A percentile compares a stretch with the other conserved stretches of the same genome.
phyloP scores from a whole-genome alignment of 2,329 filamentous ascomycete species.

The Pseudogymnoascus sp. region DNA sequence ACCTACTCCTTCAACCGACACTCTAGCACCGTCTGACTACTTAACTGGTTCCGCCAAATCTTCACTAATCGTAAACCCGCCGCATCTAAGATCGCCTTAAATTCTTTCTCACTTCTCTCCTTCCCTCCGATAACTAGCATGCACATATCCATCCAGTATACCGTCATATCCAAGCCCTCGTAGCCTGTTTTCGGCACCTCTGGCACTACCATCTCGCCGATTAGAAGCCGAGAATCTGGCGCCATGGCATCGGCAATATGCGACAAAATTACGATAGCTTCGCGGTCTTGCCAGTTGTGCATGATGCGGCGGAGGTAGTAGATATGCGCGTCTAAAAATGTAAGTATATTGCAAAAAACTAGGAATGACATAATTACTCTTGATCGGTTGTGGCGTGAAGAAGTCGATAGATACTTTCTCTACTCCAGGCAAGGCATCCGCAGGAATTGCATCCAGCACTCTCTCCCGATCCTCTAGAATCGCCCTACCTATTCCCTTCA shows the following conservation, averaged over 20 bases:
- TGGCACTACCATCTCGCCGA: conserved; percentile 20
- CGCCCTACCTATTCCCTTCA: neutral
- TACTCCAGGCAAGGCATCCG: neutral
- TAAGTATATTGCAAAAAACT: neutral
- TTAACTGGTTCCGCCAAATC: conserved; percentile 12
- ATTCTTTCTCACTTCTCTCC: conserved; percentile 15
- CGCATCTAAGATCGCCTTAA: conserved; percentile 11
- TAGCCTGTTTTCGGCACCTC: neutral
- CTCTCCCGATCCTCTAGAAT: neutral
- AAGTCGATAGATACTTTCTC: conserved; percentile 2
- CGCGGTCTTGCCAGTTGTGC: conserved; percentile 21
- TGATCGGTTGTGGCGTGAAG: conserved; percentile 7
- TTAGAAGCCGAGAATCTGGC: conserved; percentile 17
- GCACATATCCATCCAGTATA: conserved; percentile 16
- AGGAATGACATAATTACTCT: neutral
- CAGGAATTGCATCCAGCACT: neutral
- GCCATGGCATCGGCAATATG: conserved; percentile 21
- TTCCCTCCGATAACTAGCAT: conserved; percentile 19
- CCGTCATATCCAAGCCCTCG: conserved; percentile 11
- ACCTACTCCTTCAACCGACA: conserved; percentile 10
- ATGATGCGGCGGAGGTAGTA: conserved; percentile 23
- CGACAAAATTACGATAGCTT: conserved; percentile 17
- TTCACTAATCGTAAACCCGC: conserved; percentile 16
- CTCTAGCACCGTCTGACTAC: conserved; percentile 15
- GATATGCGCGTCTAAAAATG: conserved; percentile 18